A percentile compares a stretch with the other conserved stretches of the same genome.
These are phyloP conservation scores for Blumeria graminis DNA, from an alignment of 2,329 filamentous ascomycete genomes.

Conservation along the genomic window DNA sequence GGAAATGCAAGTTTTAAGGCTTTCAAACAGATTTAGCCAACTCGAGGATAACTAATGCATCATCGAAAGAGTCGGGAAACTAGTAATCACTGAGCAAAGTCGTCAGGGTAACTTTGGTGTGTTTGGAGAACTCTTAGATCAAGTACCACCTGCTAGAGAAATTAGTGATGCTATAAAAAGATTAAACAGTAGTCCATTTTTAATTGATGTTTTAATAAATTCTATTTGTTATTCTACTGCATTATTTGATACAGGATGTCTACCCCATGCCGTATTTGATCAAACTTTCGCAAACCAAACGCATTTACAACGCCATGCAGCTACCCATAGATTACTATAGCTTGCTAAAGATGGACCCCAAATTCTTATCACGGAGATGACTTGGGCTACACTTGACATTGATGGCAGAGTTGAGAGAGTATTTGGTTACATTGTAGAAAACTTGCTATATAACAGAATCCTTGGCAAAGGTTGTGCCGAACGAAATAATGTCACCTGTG, in stretches of 20 bases:
- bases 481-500: neutral
- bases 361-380: neutral
- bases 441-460: neutral
- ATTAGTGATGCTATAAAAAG: too few species aligned
- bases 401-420: neutral
- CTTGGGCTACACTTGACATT: too few species aligned
- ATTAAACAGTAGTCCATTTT: conserved; percentile 1
- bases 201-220: neutral
- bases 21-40: too few species aligned
- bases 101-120: too few species aligned
- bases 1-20: too few species aligned
- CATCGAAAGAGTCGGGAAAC: too few species aligned
- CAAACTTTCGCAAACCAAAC: neutral
- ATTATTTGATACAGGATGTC: neutral
- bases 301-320: neutral
- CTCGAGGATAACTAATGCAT: too few species aligned
- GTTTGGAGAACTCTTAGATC: too few species aligned
- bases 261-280: neutral
- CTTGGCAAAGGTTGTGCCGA: neutral
- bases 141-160: too few species aligned
- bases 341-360: neutral
- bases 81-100: too few species aligned
- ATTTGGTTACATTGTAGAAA: neutral
- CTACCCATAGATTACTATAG: neutral
- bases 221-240: neutral